Conservation (phyloP, 768 basidiomycete genomes). For the Rhizopogon vesiculosus region DNA sequence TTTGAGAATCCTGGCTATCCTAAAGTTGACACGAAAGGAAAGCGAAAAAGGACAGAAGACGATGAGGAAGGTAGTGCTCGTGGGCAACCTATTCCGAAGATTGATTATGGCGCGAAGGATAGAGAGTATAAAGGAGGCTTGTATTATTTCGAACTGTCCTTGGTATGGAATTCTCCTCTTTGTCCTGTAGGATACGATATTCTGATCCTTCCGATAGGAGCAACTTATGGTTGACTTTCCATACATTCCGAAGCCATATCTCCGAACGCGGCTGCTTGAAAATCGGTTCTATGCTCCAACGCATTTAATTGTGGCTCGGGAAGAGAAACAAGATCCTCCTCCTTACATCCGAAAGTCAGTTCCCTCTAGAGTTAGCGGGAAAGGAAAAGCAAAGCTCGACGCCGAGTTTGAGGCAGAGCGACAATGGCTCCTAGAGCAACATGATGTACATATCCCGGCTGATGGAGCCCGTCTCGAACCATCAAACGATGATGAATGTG, state of each 20-base stretch:
- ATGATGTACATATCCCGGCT: neutral
- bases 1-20: constrained; percentile 64
- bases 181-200: neutral
- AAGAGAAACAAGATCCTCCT: constrained; percentile 20
- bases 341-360: constrained; percentile 35
- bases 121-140: constrained; percentile 38
- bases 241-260: constrained; percentile 47
- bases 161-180: constrained; percentile 33
- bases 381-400: constrained; percentile 37
- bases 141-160: constrained; percentile 44
- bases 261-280: constrained; percentile 38
- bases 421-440: constrained; percentile 39
- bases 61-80: constrained; percentile 20
- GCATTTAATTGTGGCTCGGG: constrained; percentile 44
- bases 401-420: constrained; percentile 40
- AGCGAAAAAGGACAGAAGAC: constrained; percentile 34
- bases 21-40: constrained; percentile 43
- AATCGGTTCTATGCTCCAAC: constrained; percentile 63
- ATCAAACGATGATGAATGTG: constrained; percentile 35
- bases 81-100: constrained; percentile 36
- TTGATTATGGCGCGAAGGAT: constrained; percentile 51
- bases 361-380: constrained; percentile 33
- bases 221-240: constrained; percentile 57
- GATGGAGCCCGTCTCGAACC: constrained; percentile 29
- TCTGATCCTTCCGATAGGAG: constrained; percentile 27